A percentile compares a stretch with the other conserved stretches of the same genome.
phyloP scores from a whole-genome alignment of 75 land plant genomes.

The Pinus tabuliformis region DNA sequence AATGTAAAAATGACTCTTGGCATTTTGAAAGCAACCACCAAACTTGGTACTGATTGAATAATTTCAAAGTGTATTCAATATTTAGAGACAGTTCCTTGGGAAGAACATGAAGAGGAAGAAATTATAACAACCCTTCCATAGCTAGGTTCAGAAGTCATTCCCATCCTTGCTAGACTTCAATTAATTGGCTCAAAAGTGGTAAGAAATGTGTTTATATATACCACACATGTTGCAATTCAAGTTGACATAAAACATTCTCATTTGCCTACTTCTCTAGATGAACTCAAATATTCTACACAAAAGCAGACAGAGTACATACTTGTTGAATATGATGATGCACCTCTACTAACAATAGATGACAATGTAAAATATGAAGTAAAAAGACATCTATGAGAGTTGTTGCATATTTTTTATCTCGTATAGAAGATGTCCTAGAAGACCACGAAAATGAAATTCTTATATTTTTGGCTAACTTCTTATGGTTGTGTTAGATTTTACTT shows the following conservation, averaged over 20 bases:
- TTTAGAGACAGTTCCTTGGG: constrained; percentile 76
- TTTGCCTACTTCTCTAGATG: constrained; percentile 30
- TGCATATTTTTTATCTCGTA: constrained; percentile 16
- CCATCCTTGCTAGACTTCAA: constrained; percentile 53
- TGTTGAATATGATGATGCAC: constrained; percentile 87
- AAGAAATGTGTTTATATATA: constrained; percentile 48
- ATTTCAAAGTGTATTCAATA: constrained; percentile 49
- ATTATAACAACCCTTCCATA: constrained; percentile 38
- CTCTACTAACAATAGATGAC: constrained; percentile 49
- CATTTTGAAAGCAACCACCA: constrained; percentile 46
- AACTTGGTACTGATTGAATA: constrained; percentile 49
- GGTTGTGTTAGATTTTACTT: constrained; percentile 59
- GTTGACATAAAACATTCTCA: constrained; percentile 11
- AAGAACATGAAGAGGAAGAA: constrained; percentile 74
- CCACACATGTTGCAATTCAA: constrained; percentile 62
- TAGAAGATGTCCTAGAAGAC: constrained; percentile 8
- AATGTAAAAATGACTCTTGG: constrained; percentile 63
- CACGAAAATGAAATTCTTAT: constrained; percentile 13
- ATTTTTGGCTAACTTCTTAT: constrained; percentile 47
- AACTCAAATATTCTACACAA: constrained; percentile 59
- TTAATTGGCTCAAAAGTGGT: constrained; percentile 49
- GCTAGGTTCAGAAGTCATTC: constrained; percentile 51
- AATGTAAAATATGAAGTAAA: constrained; percentile 50
- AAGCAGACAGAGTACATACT: constrained; percentile 92
- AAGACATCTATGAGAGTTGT: constrained; percentile 36